phyloP scores from a whole-genome alignment of 768 basidiomycete genomes.

The Dioszegia aurantiaca region DNA sequence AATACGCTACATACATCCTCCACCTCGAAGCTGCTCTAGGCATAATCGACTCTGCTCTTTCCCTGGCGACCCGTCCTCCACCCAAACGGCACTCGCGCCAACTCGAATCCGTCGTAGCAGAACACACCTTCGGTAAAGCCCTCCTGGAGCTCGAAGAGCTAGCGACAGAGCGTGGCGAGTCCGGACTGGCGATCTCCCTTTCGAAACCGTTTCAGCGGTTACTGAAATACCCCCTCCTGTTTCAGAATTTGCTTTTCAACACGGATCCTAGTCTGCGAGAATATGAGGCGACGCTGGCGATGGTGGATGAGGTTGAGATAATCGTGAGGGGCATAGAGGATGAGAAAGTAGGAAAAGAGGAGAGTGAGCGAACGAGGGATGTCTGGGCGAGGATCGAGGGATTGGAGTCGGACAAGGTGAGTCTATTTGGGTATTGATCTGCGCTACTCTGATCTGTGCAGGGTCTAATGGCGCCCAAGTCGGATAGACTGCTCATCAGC shows the following conservation, averaged over 20 bases:
- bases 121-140: slow-evolving; percentile 12
- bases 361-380: slow-evolving; percentile 90
- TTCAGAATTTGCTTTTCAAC: slow-evolving; percentile 88
- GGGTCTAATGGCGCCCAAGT: slow-evolving; percentile 78
- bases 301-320: slow-evolving; percentile 95
- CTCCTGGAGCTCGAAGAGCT: slow-evolving; percentile 62
- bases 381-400: slow-evolving; percentile 95
- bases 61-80: slow-evolving; percentile 42
- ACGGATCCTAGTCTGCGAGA: slow-evolving; percentile 96
- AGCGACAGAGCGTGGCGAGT: slow-evolving; percentile 84
- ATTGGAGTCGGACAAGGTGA: slow-evolving; percentile 83
- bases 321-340: slow-evolving; percentile 97
- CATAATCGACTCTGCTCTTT: slow-evolving; percentile 76
- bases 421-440: slow-evolving; percentile 4
- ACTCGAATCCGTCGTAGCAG: not conserved
- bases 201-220: slow-evolving; percentile 97
- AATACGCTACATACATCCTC: slow-evolving; percentile 91
- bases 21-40: slow-evolving; percentile 86
- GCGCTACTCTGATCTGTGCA: not conserved
- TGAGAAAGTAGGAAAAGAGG: slow-evolving; percentile 95
- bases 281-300: slow-evolving; percentile 84
- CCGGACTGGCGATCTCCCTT: slow-evolving; percentile 86
- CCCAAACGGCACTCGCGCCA: slow-evolving; percentile 11
- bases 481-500: slow-evolving; percentile 78
- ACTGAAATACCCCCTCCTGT: slow-evolving; percentile 93